Percentiles rank a stretch among this genome's conserved stretches.
Evolutionary conservation across 2,329 filamentous ascomycete genomes (phyloP).

Genomic region (Fusarium denticulatum): DNA sequence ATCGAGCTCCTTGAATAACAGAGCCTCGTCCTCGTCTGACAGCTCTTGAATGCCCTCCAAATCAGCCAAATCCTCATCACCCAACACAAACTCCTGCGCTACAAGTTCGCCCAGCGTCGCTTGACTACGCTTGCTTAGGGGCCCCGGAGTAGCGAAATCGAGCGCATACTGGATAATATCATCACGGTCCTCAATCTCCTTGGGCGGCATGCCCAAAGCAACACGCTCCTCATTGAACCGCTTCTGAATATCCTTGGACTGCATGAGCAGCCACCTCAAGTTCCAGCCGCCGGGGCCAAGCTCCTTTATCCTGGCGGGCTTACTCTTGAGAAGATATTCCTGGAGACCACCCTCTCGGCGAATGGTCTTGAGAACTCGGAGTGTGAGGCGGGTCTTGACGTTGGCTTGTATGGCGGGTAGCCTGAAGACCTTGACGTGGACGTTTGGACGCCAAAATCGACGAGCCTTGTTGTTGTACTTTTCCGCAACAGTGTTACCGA

Average conservation of each 20-base stretch:
- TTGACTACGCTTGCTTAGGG: constrained; percentile 49
- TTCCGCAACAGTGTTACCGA: constrained; percentile 81
- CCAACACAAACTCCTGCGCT: constrained; percentile 58
- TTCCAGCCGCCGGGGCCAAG: constrained; percentile 91
- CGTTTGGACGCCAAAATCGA: constrained; percentile 79
- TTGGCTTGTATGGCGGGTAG: constrained; percentile 68
- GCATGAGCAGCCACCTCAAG: constrained; percentile 89
- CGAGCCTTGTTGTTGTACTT: constrained; percentile 75
- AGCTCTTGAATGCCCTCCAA: constrained; percentile 53
- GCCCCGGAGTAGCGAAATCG: constrained; percentile 55
- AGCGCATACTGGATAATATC: constrained; percentile 54
- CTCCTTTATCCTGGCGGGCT: constrained; percentile 81
- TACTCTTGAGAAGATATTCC: constrained; percentile 86
- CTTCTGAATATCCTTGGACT: constrained; percentile 72
- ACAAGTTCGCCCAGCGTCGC: constrained; percentile 53
- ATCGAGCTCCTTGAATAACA: constrained; percentile 48
- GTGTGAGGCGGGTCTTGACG: constrained; percentile 75
- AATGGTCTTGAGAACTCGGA: constrained; percentile 77
- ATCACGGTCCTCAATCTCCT: constrained; percentile 49
- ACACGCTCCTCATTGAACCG: constrained; percentile 73
- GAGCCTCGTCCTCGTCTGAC: constrained; percentile 52
- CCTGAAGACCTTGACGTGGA: constrained; percentile 74
- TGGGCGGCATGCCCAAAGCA: constrained; percentile 67
- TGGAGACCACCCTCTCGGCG: constrained; percentile 90
- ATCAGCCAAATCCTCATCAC: constrained; percentile 51